Evolutionary conservation across 768 basidiomycete species (phyloP).

Genomic region (Termitomyces sp.): DNA sequence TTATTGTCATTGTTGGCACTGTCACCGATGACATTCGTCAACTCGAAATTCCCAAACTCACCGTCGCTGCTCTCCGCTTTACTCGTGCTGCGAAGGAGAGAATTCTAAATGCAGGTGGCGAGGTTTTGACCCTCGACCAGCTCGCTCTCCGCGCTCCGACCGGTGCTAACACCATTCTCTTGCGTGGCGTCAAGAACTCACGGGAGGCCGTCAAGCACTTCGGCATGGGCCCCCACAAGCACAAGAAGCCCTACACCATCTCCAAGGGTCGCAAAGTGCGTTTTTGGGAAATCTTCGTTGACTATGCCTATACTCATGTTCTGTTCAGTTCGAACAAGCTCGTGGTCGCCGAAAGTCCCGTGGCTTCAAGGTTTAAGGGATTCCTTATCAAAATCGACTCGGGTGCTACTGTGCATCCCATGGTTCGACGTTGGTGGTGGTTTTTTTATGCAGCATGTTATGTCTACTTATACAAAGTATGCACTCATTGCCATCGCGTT

Average conservation of each 20-base stretch:
- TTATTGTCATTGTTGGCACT: conserved; percentile 85
- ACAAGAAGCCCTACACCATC: conserved; percentile 95
- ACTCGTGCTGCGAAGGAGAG: conserved; percentile 90
- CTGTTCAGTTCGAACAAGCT: conserved; percentile 80
- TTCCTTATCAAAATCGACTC: conserved; percentile 20
- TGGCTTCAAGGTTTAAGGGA: conserved; percentile 89
- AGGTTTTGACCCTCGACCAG: conserved; percentile 92
- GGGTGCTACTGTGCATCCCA: conserved; percentile 12
- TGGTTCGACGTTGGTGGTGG: conserved; percentile 21
- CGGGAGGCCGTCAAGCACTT: conserved; percentile 98
- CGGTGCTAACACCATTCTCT: conserved; percentile 89
- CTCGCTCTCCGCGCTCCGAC: conserved; percentile 93
- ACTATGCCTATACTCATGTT: conserved; percentile 2
- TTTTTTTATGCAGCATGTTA: conserved; percentile 31
- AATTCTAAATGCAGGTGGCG: conserved; percentile 93
- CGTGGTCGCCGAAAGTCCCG: conserved; percentile 99
- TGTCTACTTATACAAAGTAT: conserved; percentile 21
- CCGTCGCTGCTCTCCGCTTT: conserved; percentile 93
- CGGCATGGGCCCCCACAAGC: conserved; percentile 96
- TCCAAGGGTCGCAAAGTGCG: conserved; percentile 94
- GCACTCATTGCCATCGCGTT: conserved; percentile 19
- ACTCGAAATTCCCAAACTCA: conserved; percentile 79
- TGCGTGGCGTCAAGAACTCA: conserved; percentile 89
- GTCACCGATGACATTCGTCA: conserved; percentile 96
- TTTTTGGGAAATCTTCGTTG: neutral